These are phyloP conservation scores for Croton laevigatus DNA, from an alignment of 441 rosid genomes.

Conservation along the genomic window DNA sequence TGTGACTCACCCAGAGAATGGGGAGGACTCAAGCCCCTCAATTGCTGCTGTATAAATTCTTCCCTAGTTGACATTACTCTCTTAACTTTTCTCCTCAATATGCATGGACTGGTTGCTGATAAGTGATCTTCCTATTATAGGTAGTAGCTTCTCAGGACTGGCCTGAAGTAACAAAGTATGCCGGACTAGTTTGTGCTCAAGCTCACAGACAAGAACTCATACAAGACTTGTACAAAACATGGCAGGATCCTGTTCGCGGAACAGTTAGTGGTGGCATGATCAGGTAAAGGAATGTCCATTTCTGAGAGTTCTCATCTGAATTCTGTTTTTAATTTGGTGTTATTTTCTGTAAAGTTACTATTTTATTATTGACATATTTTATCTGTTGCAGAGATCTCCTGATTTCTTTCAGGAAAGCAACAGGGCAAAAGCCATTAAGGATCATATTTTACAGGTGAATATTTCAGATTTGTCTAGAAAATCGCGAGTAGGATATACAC, in stretches of 20 bases:
- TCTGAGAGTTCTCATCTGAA: background rate
- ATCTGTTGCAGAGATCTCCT: constrained; percentile 71
- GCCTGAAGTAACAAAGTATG: constrained; percentile 99
- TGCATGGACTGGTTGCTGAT: constrained; percentile 19
- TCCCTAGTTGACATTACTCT: background rate
- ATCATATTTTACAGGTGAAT: constrained; percentile 88
- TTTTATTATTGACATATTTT: background rate
- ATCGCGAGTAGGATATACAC: background rate
- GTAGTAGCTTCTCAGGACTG: constrained; percentile 99
- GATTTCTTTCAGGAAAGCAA: constrained; percentile 88
- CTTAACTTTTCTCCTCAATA: background rate
- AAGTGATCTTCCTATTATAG: constrained; percentile 34
- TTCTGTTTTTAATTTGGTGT: background rate
- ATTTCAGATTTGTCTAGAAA: background rate
- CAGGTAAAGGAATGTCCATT: constrained; percentile 42
- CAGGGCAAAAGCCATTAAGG: constrained; percentile 93
- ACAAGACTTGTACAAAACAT: constrained; percentile 89
- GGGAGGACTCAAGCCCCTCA: constrained; percentile 96
- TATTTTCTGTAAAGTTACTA: background rate
- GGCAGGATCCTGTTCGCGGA: constrained; percentile 99
- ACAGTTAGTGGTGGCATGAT: constrained; percentile 97
- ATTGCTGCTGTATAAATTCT: constrained; percentile 74
- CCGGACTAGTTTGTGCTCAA: constrained; percentile 97
- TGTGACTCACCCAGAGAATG: constrained; percentile 95
- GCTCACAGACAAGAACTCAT: constrained; percentile 98